Conservation (phyloP, 768 basidiomycete species). For the Melanogaster broomeanus region DNA sequence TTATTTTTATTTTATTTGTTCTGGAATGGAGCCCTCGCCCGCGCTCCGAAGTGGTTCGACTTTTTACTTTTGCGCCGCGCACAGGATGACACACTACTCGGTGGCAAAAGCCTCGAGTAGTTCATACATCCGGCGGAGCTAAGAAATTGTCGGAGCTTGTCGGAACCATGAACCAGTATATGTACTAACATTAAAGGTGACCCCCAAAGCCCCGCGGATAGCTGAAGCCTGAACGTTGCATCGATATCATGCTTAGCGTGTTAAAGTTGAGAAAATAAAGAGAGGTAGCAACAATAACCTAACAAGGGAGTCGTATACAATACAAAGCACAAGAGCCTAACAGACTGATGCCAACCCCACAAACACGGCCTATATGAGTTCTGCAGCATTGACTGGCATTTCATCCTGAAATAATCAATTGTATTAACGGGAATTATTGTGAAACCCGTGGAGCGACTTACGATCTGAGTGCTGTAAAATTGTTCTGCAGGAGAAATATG, state of each 20-base stretch:
- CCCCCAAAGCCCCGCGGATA: neutral
- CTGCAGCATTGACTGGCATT: slow-evolving; percentile 98
- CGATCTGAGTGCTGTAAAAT: slow-evolving; percentile 96
- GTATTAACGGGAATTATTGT: slow-evolving; percentile 18
- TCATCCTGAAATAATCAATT: slow-evolving; percentile 66
- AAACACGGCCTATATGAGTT: slow-evolving; percentile 70
- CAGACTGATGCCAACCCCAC: slow-evolving; percentile 3
- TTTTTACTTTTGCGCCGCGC: too few relatives aligned
- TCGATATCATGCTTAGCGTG: neutral
- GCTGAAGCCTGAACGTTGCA: neutral
- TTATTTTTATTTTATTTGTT: too few relatives aligned
- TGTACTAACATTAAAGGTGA: too few relatives aligned
- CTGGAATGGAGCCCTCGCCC: too few relatives aligned
- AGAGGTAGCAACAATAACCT: slow-evolving; percentile 6
- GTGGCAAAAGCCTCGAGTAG: too few relatives aligned
- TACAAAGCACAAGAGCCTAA: slow-evolving; percentile 15
- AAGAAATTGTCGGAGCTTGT: too few relatives aligned
- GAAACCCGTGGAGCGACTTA: slow-evolving; percentile 37
- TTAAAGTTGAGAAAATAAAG: slow-evolving; percentile 5
- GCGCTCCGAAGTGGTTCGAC: too few relatives aligned
- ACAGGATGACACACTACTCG: too few relatives aligned
- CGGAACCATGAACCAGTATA: too few relatives aligned
- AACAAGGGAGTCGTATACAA: slow-evolving; percentile 9
- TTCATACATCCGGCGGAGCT: too few relatives aligned
- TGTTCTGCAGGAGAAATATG: slow-evolving; percentile 57